Percentiles rank a stretch among this genome's conserved stretches.
phyloP scores from a whole-genome alignment of 2,329 filamentous ascomycete genomes.

The Zarea fungicola region DNA sequence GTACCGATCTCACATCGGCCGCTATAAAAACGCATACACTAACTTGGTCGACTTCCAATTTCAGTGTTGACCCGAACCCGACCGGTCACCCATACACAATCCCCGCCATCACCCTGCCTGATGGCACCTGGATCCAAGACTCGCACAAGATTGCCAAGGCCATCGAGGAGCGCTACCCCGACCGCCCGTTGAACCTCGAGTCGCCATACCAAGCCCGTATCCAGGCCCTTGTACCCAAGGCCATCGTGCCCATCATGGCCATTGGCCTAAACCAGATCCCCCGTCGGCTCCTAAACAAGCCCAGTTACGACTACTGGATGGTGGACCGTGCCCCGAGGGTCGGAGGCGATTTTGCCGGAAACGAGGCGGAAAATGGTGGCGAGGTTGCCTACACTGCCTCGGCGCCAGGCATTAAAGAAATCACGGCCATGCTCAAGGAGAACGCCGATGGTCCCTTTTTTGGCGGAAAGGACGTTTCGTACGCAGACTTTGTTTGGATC shows the following conservation, averaged over 20 bases:
- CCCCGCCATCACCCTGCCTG: conserved; percentile 50
- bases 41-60: too few relatives aligned
- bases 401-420: conserved; percentile 27
- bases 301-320: conserved; percentile 51
- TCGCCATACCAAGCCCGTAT: conserved; percentile 44
- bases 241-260: conserved; percentile 34
- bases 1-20: background rate
- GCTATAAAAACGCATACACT: too few relatives aligned
- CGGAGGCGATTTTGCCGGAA: conserved; percentile 49
- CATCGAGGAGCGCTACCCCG: conserved; percentile 55
- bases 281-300: conserved; percentile 43
- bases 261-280: conserved; percentile 46
- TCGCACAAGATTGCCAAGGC: conserved; percentile 53
- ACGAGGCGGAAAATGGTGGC: conserved; percentile 41
- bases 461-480: conserved; percentile 48
- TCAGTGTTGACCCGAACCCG: conserved; percentile 43
- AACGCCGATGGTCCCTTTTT: conserved; percentile 56
- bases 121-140: conserved; percentile 59
- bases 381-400: conserved; percentile 45
- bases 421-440: conserved; percentile 47
- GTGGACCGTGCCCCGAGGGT: conserved; percentile 42
- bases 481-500: conserved; percentile 54
- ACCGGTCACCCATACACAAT: conserved; percentile 43
- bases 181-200: conserved; percentile 53
- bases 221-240: conserved; percentile 30